These are phyloP conservation scores for Metarhizium robertsii DNA, from an alignment of 2,329 filamentous ascomycete species.

Conservation along the genomic window DNA sequence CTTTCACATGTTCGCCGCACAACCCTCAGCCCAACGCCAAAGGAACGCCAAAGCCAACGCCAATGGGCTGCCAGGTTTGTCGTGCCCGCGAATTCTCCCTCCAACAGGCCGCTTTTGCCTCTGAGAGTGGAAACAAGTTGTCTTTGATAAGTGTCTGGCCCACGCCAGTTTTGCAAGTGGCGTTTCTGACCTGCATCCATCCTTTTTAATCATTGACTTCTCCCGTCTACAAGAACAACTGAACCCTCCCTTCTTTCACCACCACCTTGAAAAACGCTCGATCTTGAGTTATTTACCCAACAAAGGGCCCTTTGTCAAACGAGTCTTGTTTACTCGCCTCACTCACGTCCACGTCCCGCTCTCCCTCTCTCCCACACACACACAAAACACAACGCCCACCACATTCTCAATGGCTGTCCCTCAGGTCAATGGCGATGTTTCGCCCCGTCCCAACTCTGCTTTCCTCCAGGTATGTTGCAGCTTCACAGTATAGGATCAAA, in stretches of 20 bases:
- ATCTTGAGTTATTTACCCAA: not conserved
- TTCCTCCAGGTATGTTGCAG: constrained; percentile 36
- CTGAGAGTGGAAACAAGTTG: not conserved
- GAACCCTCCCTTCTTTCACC: not conserved
- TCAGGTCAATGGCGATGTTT: constrained; percentile 43
- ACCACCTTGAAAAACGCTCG: not conserved
- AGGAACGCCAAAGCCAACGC: not conserved
- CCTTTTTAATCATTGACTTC: constrained; percentile 7
- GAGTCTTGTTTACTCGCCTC: not conserved
- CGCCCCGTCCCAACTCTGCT: constrained; percentile 35
- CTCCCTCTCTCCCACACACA: not conserved
- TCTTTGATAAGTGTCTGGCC: constrained; percentile 1
- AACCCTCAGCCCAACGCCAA: not conserved
- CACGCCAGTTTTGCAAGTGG: constrained; percentile 4
- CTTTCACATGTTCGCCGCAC: constrained; percentile 6
- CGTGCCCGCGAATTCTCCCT: not conserved
- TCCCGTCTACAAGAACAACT: not conserved
- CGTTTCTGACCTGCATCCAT: not conserved
- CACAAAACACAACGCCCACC: not conserved
- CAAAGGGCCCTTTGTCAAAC: not conserved
- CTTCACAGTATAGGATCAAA: too few species aligned
- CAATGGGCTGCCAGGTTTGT: not conserved
- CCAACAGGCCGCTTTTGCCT: too few species aligned
- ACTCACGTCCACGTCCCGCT: not conserved
- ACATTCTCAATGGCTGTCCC: constrained; percentile 23